Evolutionary conservation across 1,284 basidiomycete species (phyloP).

Genomic region (Hypsizygus ulmarius): DNA sequence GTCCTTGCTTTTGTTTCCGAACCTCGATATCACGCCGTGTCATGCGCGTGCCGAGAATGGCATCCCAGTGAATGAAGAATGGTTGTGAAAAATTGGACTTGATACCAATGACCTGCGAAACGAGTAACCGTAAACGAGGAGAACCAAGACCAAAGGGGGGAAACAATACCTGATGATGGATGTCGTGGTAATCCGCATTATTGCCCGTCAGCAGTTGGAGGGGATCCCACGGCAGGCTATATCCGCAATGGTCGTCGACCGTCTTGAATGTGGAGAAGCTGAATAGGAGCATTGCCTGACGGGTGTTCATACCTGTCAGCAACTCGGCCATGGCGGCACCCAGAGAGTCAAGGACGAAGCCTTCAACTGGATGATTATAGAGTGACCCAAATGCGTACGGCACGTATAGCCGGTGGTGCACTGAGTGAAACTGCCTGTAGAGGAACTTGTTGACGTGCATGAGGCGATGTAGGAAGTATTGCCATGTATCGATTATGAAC

Average conservation of each 20-base stretch:
- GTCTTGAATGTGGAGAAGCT: conserved; percentile 88
- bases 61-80: conserved; percentile 89
- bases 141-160: neutral
- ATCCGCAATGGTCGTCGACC: conserved; percentile 97
- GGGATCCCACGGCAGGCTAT: conserved; percentile 85
- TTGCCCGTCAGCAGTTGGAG: conserved; percentile 88
- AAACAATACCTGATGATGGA: conserved; percentile 83
- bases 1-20: conserved; percentile 27
- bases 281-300: conserved; percentile 89
- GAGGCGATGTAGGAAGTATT: conserved; percentile 92
- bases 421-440: conserved; percentile 91
- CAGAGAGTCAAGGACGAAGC: conserved; percentile 85
- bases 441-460: conserved; percentile 93
- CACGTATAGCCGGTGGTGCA: conserved; percentile 95
- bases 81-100: conserved; percentile 97
- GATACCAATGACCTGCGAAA: conserved; percentile 85
- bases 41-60: conserved; percentile 79
- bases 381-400: conserved; percentile 97
- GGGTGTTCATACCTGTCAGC: conserved; percentile 68
- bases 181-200: conserved; percentile 97
- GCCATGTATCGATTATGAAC: conserved; percentile 96
- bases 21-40: conserved; percentile 63
- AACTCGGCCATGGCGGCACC: conserved; percentile 81
- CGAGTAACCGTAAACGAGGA: neutral
- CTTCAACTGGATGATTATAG: conserved; percentile 98